Conservation (phyloP, 495 filamentous ascomycete species). For the Penicillium mononematosum region DNA sequence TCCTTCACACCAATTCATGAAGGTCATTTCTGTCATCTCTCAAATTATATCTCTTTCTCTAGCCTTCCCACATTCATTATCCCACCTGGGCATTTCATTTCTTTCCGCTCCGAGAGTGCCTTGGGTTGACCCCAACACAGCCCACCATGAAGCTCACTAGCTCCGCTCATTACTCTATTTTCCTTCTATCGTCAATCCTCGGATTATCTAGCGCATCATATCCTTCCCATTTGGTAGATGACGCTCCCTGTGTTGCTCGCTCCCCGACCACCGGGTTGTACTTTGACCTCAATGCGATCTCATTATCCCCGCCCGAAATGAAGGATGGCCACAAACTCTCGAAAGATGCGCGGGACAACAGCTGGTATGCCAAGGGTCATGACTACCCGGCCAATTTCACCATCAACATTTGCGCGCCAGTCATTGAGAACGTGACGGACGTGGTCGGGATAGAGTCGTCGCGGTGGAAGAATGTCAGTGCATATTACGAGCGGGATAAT, state of each 20-base stretch:
- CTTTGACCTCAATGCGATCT: constrained; percentile 84
- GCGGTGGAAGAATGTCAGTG: constrained; percentile 79
- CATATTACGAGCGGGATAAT: constrained; percentile 74
- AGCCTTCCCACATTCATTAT: constrained; percentile 10
- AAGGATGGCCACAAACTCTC: constrained; percentile 57
- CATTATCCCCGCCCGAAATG: constrained; percentile 50
- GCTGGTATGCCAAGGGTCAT: constrained; percentile 80
- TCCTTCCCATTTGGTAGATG: constrained; percentile 29
- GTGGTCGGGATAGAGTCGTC: constrained; percentile 65
- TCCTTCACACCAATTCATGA: constrained; percentile 8
- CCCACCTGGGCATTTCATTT: neutral
- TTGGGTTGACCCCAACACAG: neutral
- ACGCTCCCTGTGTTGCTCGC: constrained; percentile 71
- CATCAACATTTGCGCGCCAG: constrained; percentile 86
- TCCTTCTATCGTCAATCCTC: constrained; percentile 20
- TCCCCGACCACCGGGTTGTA: constrained; percentile 73
- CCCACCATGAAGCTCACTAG: constrained; percentile 25
- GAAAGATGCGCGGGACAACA: constrained; percentile 61
- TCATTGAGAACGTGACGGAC: constrained; percentile 71
- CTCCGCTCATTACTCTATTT: constrained; percentile 24
- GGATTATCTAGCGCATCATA: constrained; percentile 27
- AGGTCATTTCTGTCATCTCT: neutral
- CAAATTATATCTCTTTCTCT: neutral
- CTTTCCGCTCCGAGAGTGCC: neutral
- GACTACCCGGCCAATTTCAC: constrained; percentile 92